Evolutionary conservation across 2,329 filamentous ascomycete genomes (phyloP).

Genomic region (Helminthosporium solani): DNA sequence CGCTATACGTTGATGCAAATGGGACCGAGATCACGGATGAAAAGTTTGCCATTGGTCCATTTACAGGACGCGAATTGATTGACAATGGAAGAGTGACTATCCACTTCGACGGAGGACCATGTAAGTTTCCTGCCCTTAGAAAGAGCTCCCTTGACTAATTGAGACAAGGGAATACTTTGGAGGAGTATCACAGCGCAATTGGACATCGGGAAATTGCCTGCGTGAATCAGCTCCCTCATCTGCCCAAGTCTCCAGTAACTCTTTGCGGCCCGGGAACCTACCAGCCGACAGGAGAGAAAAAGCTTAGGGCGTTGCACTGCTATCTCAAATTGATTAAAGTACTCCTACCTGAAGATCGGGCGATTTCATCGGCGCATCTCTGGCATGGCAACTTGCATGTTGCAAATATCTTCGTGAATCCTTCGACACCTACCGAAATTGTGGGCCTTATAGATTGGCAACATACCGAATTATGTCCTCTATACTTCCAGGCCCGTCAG

Average conservation of each 20-base stretch:
- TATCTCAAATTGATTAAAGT: slow-evolving; percentile 26
- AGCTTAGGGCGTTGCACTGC: slow-evolving; percentile 24
- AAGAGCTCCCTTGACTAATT: slow-evolving; percentile 17
- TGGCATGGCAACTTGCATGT: slow-evolving; percentile 37
- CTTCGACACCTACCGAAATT: slow-evolving; percentile 28
- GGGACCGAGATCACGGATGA: no score
- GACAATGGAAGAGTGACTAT: slow-evolving; percentile 17
- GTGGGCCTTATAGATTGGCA: slow-evolving; percentile 41
- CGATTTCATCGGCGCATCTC: slow-evolving; percentile 23
- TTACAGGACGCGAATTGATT: slow-evolving; percentile 18
- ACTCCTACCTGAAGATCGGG: slow-evolving; percentile 22
- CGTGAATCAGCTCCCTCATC: slow-evolving; percentile 16
- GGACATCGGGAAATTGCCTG: slow-evolving; percentile 24
- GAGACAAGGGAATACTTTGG: slow-evolving; percentile 13
- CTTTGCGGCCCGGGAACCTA: slow-evolving; percentile 27
- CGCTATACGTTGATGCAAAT: no score
- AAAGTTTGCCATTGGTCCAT: slow-evolving; percentile 16
- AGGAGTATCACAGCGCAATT: slow-evolving; percentile 37
- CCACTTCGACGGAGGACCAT: slow-evolving; percentile 18
- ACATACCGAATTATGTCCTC: slow-evolving; percentile 25
- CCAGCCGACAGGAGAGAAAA: slow-evolving; percentile 23
- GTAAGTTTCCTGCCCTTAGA: slow-evolving; percentile 16
- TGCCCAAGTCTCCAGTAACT: slow-evolving; percentile 17
- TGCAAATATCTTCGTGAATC: slow-evolving; percentile 38
- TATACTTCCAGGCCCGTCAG: slow-evolving; percentile 27